Base-by-base conservation (phyloP, 331 rosid genomes). In the Phaseolus coccineus region DNA sequence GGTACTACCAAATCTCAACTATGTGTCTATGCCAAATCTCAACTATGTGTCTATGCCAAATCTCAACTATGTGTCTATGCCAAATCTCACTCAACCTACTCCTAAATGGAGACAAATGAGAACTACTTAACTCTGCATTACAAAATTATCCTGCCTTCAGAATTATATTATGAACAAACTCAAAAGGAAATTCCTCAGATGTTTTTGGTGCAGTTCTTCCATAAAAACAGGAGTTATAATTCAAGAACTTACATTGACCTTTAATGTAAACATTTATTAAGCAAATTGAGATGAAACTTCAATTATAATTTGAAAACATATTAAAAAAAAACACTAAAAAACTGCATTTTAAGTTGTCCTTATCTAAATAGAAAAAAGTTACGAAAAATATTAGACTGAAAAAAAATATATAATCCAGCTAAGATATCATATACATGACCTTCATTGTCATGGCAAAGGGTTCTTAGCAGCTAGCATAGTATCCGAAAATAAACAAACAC, bases 41-140 rank as follows among this genome's bases (percentile, higher is more conserved):
- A 19, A 19, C 22, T 19, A 19, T 19, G 22, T 19, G 22, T 19
- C 22, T 19, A 19, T 19, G 22, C 22, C 22, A 19, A 53, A 19
- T 5, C 10, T 35, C 65, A 11, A 35, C 14, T 72, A 35, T 1
- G 10, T 0, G 3, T 52, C 35, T 11, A 55, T 30, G 47, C 67
- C 77, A 5, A 71, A 61, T 11, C 53, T 57, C 69, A 72, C 4
- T 48, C n/a, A 2, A 31, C 13, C 24, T 70, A 72, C 14, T 64
- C 48, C n/a, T 33, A 35, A 64, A 33, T 2, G 27, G 14, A 64
- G 69, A 64, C 67, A 28, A 16, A 7, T 6, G 30, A 31, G 13
- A 42, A 33, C 14, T 27, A 52, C 16, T 59, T 48, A 42, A 42
- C 48, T 9, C 15, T 62, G 11, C 39, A 63, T 6, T 27, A 28